Conservation (phyloP, 345 rosid species). For the Xanthoceras sorbifolium region DNA sequence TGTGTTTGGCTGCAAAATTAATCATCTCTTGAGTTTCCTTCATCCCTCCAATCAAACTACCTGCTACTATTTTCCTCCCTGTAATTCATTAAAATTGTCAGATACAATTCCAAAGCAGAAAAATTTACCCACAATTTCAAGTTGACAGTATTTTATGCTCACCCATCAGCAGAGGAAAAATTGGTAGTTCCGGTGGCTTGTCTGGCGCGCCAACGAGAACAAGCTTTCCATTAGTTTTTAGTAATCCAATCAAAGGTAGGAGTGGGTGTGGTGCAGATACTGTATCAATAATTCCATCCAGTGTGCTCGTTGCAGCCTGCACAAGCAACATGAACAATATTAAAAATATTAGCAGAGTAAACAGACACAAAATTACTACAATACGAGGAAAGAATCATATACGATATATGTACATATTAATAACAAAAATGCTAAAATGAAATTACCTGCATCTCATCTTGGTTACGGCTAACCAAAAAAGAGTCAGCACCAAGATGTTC, state of each 20-base stretch:
- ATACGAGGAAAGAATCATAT: too few species aligned
- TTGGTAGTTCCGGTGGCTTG: constrained; percentile 47
- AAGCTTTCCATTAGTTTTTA: constrained; percentile 54
- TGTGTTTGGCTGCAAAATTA: constrained; percentile 51
- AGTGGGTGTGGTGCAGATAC: constrained; percentile 50
- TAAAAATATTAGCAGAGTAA: not conserved
- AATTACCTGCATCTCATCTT: constrained; percentile 44
- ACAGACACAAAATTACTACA: too few species aligned
- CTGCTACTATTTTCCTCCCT: constrained; percentile 52
- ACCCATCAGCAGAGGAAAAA: constrained; percentile 43
- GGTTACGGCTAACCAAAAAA: constrained; percentile 53
- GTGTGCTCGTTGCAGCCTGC: constrained; percentile 20
- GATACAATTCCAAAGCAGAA: not conserved
- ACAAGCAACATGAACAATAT: not conserved
- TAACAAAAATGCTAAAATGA: not conserved
- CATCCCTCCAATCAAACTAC: constrained; percentile 51
- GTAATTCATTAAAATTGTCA: not conserved
- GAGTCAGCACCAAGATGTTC: constrained; percentile 53
- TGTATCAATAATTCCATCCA: constrained; percentile 68
- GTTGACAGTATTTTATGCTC: not conserved
- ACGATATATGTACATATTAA: too few species aligned
- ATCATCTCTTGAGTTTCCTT: constrained; percentile 66
- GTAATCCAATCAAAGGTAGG: constrained; percentile 44
- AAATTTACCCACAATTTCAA: not conserved
- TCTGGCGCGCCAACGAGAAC: constrained; percentile 53